Evolutionary conservation across 306 rosid species (phyloP).

Genomic region (Castanea sativa): DNA sequence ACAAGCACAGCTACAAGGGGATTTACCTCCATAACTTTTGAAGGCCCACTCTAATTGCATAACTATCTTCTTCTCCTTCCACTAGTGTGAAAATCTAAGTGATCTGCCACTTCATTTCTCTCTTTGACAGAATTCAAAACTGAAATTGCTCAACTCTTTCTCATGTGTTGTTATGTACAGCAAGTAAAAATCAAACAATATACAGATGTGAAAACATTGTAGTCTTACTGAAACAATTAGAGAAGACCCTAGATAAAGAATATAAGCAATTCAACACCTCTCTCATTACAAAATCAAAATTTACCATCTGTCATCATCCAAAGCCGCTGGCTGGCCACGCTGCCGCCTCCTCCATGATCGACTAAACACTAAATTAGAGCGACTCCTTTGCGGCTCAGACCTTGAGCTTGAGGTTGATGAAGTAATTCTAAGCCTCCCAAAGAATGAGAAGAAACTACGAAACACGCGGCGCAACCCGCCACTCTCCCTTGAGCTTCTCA

Average conservation of each 20-base stretch:
- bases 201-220: conserved; percentile 1
- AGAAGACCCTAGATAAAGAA: not conserved
- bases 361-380: conserved; percentile 31
- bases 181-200: conserved; percentile 22
- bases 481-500: conserved; percentile 48
- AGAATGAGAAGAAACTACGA: conserved; percentile 41
- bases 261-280: conserved; percentile 10
- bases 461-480: conserved; percentile 45
- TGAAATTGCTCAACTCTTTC: conserved; percentile 20
- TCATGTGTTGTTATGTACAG: conserved; percentile 42
- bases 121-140: conserved; percentile 17
- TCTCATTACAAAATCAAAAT: conserved; percentile 4
- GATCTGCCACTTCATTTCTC: conserved; percentile 15
- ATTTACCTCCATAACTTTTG: conserved; percentile 10
- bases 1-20: conserved; percentile 3
- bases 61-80: conserved; percentile 15
- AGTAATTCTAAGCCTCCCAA: conserved; percentile 45
- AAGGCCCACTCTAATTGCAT: conserved; percentile 20
- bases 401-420: conserved; percentile 34
- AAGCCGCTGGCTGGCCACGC: conserved; percentile 28
- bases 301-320: conserved; percentile 35
- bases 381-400: conserved; percentile 30
- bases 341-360: conserved; percentile 43
- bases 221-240: conserved; percentile 16
- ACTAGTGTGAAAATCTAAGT: conserved; percentile 6